Evolutionary conservation across 768 basidiomycete species (phyloP).

Genomic region (Chalciporus piperatus): DNA sequence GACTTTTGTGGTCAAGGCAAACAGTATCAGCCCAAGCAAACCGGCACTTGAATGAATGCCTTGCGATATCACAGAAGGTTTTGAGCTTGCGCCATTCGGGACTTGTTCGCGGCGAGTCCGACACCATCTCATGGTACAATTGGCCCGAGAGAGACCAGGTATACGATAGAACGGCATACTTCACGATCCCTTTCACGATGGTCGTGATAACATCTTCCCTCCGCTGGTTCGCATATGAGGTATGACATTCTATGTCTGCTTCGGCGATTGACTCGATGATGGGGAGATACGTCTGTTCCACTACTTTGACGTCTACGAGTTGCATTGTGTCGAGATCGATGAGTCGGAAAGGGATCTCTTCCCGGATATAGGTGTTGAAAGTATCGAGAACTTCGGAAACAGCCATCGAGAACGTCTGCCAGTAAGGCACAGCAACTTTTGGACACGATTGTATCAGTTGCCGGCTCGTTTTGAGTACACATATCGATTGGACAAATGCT

Average conservation of each 20-base stretch:
- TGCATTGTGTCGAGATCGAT: slow-evolving; percentile 15
- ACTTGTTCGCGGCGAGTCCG: neutral
- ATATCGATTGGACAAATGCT: neutral
- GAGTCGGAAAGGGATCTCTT: slow-evolving; percentile 14
- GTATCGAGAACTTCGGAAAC: slow-evolving; percentile 14
- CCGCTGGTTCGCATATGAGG: slow-evolving; percentile 23
- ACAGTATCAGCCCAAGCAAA: slow-evolving; percentile 20
- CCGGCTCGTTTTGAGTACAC: no score
- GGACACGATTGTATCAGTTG: neutral
- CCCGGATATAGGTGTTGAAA: slow-evolving; percentile 10
- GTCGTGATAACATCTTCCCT: slow-evolving; percentile 19
- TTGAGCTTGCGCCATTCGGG: slow-evolving; percentile 15
- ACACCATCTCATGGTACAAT: slow-evolving; percentile 4
- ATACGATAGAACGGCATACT: slow-evolving; percentile 22
- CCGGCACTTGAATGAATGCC: slow-evolving; percentile 11
- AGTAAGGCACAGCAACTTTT: neutral
- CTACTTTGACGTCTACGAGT: slow-evolving; percentile 6
- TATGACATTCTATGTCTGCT: slow-evolving; percentile 19
- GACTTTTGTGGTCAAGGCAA: slow-evolving; percentile 8
- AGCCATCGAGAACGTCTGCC: slow-evolving; percentile 3
- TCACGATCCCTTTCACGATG: slow-evolving; percentile 21
- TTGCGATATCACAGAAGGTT: slow-evolving; percentile 10
- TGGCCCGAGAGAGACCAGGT: slow-evolving; percentile 1
- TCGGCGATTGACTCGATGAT: slow-evolving; percentile 18
- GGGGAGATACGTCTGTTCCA: slow-evolving; percentile 5